Percentiles rank a stretch among this genome's conserved stretches.
These are phyloP conservation scores for Pyrenochaeta sp. DNA, from an alignment of 2,329 filamentous ascomycete genomes.

Conservation along the genomic window DNA sequence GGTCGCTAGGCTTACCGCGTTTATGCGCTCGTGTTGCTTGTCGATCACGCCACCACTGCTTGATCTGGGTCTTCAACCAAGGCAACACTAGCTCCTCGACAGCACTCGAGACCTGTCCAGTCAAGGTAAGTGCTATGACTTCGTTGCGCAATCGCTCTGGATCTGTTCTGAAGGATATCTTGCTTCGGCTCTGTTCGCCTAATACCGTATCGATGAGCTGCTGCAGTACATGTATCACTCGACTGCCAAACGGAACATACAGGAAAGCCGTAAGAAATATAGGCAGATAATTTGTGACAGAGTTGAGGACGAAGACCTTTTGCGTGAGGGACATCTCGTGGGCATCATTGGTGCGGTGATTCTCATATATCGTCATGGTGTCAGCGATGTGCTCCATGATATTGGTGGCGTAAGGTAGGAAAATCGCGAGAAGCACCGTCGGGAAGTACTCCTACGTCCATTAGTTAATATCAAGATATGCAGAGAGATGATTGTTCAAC, in stretches of 20 bases:
- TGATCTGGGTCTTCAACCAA: constrained; percentile 37
- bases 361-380: constrained; percentile 45
- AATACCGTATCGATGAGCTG: constrained; percentile 25
- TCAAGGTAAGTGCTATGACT: constrained; percentile 45
- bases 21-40: constrained; percentile 15
- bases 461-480: not conserved
- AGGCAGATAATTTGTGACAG: constrained; percentile 46
- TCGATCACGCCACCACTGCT: constrained; percentile 43
- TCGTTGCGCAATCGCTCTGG: constrained; percentile 43
- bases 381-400: constrained; percentile 37
- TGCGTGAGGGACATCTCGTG: constrained; percentile 47
- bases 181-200: constrained; percentile 14
- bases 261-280: constrained; percentile 47
- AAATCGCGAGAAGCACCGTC: constrained; percentile 40
- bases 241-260: constrained; percentile 42
- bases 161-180: constrained; percentile 34
- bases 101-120: constrained; percentile 41
- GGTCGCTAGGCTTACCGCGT: constrained; percentile 2
- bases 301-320: constrained; percentile 47
- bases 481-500: not conserved
- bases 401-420: constrained; percentile 41
- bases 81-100: constrained; percentile 42
- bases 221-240: constrained; percentile 34
- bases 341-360: constrained; percentile 42
- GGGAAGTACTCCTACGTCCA: constrained; percentile 41